Base-by-base conservation (phyloP, 2,329 filamentous ascomycete genomes). In the Cyclaneusma minus region DNA sequence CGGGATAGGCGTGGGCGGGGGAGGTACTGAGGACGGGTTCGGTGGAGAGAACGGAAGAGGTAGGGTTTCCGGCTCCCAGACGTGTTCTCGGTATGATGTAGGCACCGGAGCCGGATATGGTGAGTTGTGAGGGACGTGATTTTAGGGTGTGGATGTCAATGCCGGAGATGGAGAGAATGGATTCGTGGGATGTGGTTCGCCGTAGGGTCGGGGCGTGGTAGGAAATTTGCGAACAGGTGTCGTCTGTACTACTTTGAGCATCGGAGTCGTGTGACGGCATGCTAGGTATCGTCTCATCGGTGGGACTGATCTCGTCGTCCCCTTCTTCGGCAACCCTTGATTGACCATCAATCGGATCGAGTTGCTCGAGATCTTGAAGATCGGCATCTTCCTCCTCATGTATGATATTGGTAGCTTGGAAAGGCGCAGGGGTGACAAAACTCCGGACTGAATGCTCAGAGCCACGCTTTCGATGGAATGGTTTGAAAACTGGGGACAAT, bases 71-170 rank as follows among this genome's bases (percentile, higher is more conserved):
- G 21, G 56, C 44, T 7, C 58, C 48, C 36, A 63, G 54, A 27
- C 59, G 56, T 10, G 54, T 55, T 29, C 60, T 58, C 16, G 56
- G 51, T 57, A 30, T 58, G 58, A 31, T 63, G 68, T 13, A 66
- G 52, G 16, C 59, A 56, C 26, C 62, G 47, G 34, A 69, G 43
- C 13, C 40, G 42, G 34, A 56, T 16, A 47, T 56, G 11, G 74
- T 68, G 31, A 89, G 64, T 41, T 91, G 81, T 17, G 78, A 81
- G 0, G 82, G 81, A 4, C 79, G 68, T 2, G 65, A 63, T 41
- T 76, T 74, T 4, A 91, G 60, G 0, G 79, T 84, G 47, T 92
- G 84, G 25, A 93, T 91, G 45, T 94, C 87, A 48, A 93, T 75
- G 3, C 83, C 84, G 0, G 75, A 70, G 2, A 93, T 65, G 0